Percentiles rank a stretch among this genome's conserved stretches.
Evolutionary conservation across 805 yeast genomes (phyloP).

Genomic region (Suhomyces canberraensis): DNA sequence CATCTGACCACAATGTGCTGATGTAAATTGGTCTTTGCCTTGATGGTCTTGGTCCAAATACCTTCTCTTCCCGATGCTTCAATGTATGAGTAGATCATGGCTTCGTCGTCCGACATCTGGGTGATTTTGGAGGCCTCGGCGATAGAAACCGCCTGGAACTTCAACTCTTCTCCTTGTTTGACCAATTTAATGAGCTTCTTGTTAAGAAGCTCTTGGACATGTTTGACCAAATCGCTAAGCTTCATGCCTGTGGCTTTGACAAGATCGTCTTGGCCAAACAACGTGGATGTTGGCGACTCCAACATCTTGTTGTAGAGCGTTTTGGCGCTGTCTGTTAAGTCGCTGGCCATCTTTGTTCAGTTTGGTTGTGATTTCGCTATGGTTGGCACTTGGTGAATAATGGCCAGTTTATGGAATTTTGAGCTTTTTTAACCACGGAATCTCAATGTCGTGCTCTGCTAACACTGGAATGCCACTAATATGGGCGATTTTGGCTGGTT

Average conservation of each 20-base stretch:
- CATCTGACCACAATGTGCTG: slow-evolving; percentile 87
- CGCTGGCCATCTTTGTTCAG: slow-evolving; percentile 15
- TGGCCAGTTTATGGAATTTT: neutral
- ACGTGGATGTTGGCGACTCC: slow-evolving; percentile 42
- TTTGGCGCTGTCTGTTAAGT: slow-evolving; percentile 45
- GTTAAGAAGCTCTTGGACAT: slow-evolving; percentile 52
- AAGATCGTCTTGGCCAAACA: slow-evolving; percentile 70
- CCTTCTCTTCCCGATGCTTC: slow-evolving; percentile 95
- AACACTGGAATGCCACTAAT: no score
- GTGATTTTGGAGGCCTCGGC: slow-evolving; percentile 75
- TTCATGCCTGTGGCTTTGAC: slow-evolving; percentile 46
- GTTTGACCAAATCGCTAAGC: slow-evolving; percentile 42
- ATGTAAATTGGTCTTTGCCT: slow-evolving; percentile 83
- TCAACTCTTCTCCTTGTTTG: slow-evolving; percentile 61
- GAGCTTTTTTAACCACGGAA: no score
- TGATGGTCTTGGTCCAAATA: slow-evolving; percentile 90
- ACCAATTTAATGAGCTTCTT: slow-evolving; percentile 65
- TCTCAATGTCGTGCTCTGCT: no score
- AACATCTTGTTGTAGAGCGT: slow-evolving; percentile 65
- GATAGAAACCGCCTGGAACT: slow-evolving; percentile 70
- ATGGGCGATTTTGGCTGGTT: no score
- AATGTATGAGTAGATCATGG: slow-evolving; percentile 85
- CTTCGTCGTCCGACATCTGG: slow-evolving; percentile 82
- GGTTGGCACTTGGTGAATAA: no score
- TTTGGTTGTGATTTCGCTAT: no score